Conservation (phyloP, 306 rosid genomes). For the Ormosia semicastrata region DNA sequence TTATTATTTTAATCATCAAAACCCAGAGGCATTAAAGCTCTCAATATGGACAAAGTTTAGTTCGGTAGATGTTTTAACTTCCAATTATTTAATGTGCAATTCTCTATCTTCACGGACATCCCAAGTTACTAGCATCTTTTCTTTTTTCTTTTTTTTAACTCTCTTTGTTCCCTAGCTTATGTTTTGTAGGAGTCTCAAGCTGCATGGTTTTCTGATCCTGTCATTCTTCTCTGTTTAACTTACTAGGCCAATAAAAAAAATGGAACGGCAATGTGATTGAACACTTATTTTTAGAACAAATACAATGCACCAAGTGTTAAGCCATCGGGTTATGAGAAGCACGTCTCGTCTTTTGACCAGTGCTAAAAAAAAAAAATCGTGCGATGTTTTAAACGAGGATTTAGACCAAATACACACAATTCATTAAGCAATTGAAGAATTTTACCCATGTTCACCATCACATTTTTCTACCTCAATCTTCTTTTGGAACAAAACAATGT, state of each 20-base stretch:
- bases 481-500: neutral
- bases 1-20: neutral
- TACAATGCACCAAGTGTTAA: neutral
- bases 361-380: neutral
- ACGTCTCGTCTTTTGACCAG: constrained; percentile 9
- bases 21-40: neutral
- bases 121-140: neutral
- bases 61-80: neutral
- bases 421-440: neutral
- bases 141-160: no score
- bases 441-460: constrained; percentile 8
- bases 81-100: neutral
- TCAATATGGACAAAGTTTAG: neutral
- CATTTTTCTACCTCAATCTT: constrained; percentile 17
- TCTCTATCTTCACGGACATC: neutral
- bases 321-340: neutral
- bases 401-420: constrained; percentile 19
- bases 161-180: neutral
- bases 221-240: neutral
- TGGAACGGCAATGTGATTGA: neutral
- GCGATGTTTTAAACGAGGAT: neutral
- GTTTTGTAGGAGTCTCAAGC: neutral
- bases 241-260: neutral
- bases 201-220: neutral
- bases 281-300: neutral